Evolutionary conservation across 2,329 filamentous ascomycete genomes (phyloP), one percentile per base, ranked within the genome.

Genomic region (Trichoderma pleuroti): DNA sequence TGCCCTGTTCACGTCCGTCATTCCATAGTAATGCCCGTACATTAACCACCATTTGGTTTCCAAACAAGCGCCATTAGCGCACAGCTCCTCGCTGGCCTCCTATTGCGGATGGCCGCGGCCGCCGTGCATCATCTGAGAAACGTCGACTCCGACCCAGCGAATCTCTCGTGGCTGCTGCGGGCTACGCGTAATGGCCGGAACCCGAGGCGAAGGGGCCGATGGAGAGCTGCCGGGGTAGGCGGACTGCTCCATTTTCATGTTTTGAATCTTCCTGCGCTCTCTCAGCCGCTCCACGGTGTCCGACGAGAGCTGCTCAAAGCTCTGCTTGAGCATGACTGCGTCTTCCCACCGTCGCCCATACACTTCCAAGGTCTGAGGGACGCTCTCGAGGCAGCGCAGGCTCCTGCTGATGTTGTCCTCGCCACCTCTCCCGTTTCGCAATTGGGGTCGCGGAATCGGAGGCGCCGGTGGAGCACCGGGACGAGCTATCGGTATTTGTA

Each of bases 281-380:
- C 76, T 79, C 16, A 89, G 78, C 4, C 82, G 79, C 4, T 84
- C 80, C 28, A 84, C 73, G 6, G 85, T 80, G 59, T 84, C 81
- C 34, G 78, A 80, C 5, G 84, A 88, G 14, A 84, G 82, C 62
- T 77, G 76, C 72, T 88, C 85, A 74, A 90, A 90, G 49, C 81
- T 85, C 49, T 82, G 79, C 72, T 84, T 82, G n/a, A 90, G 81
- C 71, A 84, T 82, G 39, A 84, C 80, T 2, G 87, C 86, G 71
- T 89, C 84, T 4, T 85, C 84, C 89, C 89, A 91, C 2, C 87
- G 82, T 72, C 87, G 83, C 39, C 88, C 87, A 71, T 87, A 90
- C n/a, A 82, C 84, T 16, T 80, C 82, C 21, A 91, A 78, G 1
- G 86, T 88, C 72, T 86, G 82, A 4, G 83, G 82, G 9, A 88